Base-by-base conservation (phyloP, 2,329 filamentous ascomycete genomes). In the Paramyrothecium sp. region DNA sequence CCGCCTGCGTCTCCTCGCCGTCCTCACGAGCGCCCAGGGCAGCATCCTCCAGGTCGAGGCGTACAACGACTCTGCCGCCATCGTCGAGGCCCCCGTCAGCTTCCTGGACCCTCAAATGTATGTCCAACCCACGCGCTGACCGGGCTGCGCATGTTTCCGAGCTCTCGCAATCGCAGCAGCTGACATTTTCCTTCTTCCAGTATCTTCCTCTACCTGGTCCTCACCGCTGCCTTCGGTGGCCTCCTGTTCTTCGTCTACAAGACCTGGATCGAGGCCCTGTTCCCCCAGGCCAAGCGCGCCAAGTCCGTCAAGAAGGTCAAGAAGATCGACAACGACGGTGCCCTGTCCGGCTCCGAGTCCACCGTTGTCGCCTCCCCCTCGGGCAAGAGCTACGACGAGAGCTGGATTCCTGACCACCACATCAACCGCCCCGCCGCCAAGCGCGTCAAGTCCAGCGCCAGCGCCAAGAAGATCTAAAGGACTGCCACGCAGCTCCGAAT, bases 81-180 rank as follows among this genome's bases (percentile, higher is more conserved):
- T 99, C 62, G 93, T 98, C 53, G 94, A 98, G 77, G 87, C 92
- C 2, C 91, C 94, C 56, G 91, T 90, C 61, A 96, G 89, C 83
- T 86, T 97, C 75, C 89, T 97, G 62, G 94, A 98, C 72, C 94
- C 93, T 60, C 93, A 97, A 77, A 93, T 97, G 94, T 98, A 82
- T 76, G 89, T 76, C 54, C 53, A 7, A 33, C 46, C 7, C 2
- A 26, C 5, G 38, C 2, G 30, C 21, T n/a, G 20, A 23, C 38
- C 41, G 17, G 3, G 20, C 47, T 26, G 22, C 22, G 17, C 23
- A 34, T 30, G n/a, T 16, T 2, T 12, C 34, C 22, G 23, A 11
- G 20, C 34, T 48, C 47, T 1, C 8, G 33, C 20, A 13, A 16
- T 47, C 49, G 34, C 61, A 60, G 55, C 62, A 89, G 13, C 47